Conservation (phyloP, 306 rosid species). For the Spatholobus suberectus region DNA sequence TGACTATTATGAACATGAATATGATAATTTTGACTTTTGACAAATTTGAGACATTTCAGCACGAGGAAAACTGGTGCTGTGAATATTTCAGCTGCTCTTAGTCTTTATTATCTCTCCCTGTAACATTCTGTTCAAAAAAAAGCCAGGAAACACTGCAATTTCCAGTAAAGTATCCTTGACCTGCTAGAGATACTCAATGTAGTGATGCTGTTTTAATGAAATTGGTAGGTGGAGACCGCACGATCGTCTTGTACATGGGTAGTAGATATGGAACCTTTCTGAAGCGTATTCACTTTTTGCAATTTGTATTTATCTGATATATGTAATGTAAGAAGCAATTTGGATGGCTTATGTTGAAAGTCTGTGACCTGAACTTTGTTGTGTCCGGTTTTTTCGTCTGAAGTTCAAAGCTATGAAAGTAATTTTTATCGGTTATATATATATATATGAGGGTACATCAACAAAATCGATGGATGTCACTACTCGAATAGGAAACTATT, state of each 20-base stretch:
- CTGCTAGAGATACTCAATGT: neutral
- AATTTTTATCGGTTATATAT: no score
- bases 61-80: neutral
- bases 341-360: neutral
- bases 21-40: neutral
- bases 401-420: neutral
- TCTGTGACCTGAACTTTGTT: neutral
- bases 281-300: slow-evolving; percentile 3
- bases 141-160: neutral
- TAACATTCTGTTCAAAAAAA: slow-evolving; percentile 8
- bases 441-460: no score
- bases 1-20: slow-evolving; percentile 39
- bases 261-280: slow-evolving; percentile 16
- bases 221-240: slow-evolving; percentile 6
- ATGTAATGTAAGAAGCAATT: neutral
- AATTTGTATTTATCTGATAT: neutral
- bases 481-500: no score
- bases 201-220: slow-evolving; percentile 21
- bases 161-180: slow-evolving; percentile 7
- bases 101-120: neutral
- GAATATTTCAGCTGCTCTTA: slow-evolving; percentile 5
- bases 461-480: no score
- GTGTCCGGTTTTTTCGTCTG: neutral
- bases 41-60: slow-evolving; percentile 8
- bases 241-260: neutral